These are phyloP conservation scores for Ajuga chamaepitys DNA, from an alignment of 257 asterid genomes.

Conservation along the genomic window DNA sequence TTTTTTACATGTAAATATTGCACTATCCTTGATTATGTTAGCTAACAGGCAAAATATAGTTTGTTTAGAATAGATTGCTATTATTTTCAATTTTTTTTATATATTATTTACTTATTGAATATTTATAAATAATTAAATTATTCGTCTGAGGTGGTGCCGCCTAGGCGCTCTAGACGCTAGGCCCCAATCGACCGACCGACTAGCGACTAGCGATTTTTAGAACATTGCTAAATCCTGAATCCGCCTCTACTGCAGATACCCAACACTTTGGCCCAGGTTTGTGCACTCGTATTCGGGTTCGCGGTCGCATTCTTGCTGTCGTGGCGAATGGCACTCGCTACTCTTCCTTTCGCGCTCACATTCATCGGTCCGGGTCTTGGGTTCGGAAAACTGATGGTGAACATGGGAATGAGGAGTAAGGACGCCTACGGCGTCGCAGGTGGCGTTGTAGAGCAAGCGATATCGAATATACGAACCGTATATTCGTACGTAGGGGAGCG, in stretches of 20 bases:
- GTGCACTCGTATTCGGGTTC: slow-evolving; percentile 19
- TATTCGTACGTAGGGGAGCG: slow-evolving; percentile 36
- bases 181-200: too few relatives aligned
- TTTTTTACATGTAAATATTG: too few relatives aligned
- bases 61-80: too few relatives aligned
- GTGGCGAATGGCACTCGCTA: slow-evolving; percentile 37
- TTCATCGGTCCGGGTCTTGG: slow-evolving; percentile 25
- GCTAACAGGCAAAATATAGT: too few relatives aligned
- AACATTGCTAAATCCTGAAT: too few relatives aligned
- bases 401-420: slow-evolving; percentile 20
- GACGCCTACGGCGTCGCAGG: slow-evolving; percentile 41
- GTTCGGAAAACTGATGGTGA: slow-evolving; percentile 30
- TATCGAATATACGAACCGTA: slow-evolving; percentile 38
- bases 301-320: slow-evolving; percentile 30
- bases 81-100: too few relatives aligned
- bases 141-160: too few relatives aligned
- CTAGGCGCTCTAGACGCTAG: too few relatives aligned
- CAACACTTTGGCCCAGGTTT: slow-evolving; percentile 27
- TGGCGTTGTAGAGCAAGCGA: slow-evolving; percentile 30
- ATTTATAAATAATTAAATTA: too few relatives aligned
- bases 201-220: too few relatives aligned
- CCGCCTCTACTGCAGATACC: slow-evolving; percentile 29
- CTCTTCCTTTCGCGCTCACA: slow-evolving; percentile 31
- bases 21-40: too few relatives aligned
- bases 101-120: too few relatives aligned